A percentile compares a stretch with the other conserved stretches of the same genome.
Conservation (phyloP, 805 yeast genomes). For the Candida nitratophila region DNA sequence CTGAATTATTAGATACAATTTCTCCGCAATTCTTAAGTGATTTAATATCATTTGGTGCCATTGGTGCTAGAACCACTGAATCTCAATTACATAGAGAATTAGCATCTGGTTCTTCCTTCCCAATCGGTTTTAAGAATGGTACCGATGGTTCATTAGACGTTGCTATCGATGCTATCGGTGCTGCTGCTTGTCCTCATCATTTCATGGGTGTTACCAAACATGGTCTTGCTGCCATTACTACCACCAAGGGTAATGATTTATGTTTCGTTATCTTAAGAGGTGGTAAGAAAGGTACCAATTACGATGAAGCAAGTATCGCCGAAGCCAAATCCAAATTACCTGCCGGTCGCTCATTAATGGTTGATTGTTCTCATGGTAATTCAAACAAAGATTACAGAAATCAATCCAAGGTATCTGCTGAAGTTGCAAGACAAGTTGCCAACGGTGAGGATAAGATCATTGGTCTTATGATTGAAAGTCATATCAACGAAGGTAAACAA, state of each 20-base stretch:
- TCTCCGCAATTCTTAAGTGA: conserved; percentile 95
- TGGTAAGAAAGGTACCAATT: conserved; percentile 90
- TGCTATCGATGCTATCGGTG: conserved; percentile 88
- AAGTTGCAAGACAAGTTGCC: conserved; percentile 70
- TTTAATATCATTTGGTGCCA: conserved; percentile 92
- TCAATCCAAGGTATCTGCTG: conserved; percentile 83
- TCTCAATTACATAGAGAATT: conserved; percentile 95
- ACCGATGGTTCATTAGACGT: conserved; percentile 95
- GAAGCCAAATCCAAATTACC: conserved; percentile 55
- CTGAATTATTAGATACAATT: conserved; percentile 96
- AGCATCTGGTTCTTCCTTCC: conserved; percentile 95
- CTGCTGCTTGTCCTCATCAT: conserved; percentile 91
- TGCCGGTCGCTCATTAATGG: conserved; percentile 62
- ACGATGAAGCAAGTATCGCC: conserved; percentile 65
- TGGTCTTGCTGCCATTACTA: conserved; percentile 93
- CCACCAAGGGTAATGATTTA: conserved; percentile 89
- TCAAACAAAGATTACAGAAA: conserved; percentile 84
- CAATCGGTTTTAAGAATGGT: conserved; percentile 97
- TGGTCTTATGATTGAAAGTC: conserved; percentile 96
- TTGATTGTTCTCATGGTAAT: conserved; percentile 97
- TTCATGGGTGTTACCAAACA: conserved; percentile 93
- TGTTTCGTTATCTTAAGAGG: conserved; percentile 92
- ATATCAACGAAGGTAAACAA: conserved; percentile 89
- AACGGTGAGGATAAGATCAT: conserved; percentile 71
- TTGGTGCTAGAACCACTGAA: conserved; percentile 98